phyloP scores from a whole-genome alignment of 108 stramenopile genomes.

The Schizochytrium sp. region DNA sequence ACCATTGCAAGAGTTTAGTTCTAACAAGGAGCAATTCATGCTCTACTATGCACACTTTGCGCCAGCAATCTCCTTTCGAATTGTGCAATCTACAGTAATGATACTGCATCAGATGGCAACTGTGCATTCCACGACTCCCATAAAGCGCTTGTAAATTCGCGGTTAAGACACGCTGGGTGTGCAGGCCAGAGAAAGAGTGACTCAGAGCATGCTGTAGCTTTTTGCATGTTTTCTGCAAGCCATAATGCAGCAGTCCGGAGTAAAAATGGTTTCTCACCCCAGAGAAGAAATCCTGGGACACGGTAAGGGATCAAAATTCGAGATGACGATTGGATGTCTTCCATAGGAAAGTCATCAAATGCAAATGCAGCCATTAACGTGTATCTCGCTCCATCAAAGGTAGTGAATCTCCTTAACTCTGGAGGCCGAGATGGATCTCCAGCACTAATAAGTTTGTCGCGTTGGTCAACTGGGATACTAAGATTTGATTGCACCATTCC shows the following conservation, averaged over 20 bases:
- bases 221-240: neutral
- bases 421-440: neutral
- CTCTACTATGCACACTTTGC: no score
- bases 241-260: neutral
- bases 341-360: neutral
- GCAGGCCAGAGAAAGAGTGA: neutral
- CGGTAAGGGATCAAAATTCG: neutral
- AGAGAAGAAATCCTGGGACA: neutral
- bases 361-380: slow-evolving; percentile 17
- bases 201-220: neutral
- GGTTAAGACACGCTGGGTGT: neutral
- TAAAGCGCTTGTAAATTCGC: neutral
- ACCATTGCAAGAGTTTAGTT: no score
- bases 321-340: neutral
- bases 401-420: neutral
- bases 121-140: neutral
- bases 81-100: no score
- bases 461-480: slow-evolving; percentile 8
- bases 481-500: neutral
- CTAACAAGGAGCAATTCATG: no score
- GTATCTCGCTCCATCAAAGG: neutral
- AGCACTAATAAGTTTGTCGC: neutral
- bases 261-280: neutral
- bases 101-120: neutral
- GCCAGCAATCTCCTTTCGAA: no score